Conservation (phyloP, 2,329 filamentous ascomycete genomes). For the Colletotrichum tabaci region DNA sequence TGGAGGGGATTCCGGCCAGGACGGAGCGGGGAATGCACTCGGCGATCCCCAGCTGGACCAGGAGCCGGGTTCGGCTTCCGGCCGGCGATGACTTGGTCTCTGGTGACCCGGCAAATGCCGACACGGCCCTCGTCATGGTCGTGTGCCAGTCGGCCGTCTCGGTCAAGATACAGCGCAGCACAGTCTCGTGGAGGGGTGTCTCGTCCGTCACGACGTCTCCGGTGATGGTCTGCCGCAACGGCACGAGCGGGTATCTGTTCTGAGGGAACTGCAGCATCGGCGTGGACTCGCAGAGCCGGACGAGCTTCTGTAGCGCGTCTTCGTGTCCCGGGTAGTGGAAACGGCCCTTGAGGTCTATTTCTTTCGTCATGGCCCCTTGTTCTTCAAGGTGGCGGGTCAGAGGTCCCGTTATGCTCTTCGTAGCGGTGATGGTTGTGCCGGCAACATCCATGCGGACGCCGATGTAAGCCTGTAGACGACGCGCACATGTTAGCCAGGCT, state of each 20-base stretch:
- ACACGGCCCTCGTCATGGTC: background rate
- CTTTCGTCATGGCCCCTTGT: background rate
- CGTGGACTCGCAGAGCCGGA: background rate
- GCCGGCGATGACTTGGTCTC: background rate
- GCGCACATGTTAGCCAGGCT: background rate
- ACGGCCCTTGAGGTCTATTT: conserved; percentile 1
- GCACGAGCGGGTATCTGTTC: background rate
- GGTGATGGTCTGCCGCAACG: background rate
- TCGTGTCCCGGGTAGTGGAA: background rate
- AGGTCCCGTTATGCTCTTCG: background rate
- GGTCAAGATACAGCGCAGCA: conserved; percentile 10
- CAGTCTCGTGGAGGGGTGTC: background rate
- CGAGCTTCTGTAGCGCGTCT: background rate
- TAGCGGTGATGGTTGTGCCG: background rate
- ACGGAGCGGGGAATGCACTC: background rate
- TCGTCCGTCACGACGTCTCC: conserved; percentile 1
- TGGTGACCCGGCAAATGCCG: background rate
- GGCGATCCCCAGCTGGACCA: background rate
- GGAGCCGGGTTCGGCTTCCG: background rate
- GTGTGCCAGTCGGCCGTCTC: background rate
- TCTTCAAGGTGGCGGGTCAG: background rate
- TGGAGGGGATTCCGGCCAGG: background rate
- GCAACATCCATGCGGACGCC: background rate
- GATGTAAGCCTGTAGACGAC: background rate
- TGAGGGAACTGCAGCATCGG: background rate